phyloP scores from a whole-genome alignment of 2,329 filamentous ascomycete species.

The Nannizziopsis arthrosporioides region DNA sequence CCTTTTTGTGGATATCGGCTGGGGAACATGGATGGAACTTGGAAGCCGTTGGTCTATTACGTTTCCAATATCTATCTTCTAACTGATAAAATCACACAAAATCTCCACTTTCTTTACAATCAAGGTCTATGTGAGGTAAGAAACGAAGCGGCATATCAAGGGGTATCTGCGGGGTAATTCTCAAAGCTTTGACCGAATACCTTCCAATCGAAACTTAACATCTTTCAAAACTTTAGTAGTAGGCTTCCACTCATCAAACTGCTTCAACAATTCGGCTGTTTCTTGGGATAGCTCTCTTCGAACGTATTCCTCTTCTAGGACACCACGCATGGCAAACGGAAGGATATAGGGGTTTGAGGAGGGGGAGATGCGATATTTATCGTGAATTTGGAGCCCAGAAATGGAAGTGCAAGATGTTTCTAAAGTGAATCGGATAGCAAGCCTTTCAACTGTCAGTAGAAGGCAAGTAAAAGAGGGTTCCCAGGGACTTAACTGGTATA shows the following conservation, averaged over 20 bases:
- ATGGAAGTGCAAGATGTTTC: constrained; percentile 52
- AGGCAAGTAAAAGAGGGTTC: not conserved
- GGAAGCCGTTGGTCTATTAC: no score
- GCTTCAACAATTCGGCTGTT: constrained; percentile 62
- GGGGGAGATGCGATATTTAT: constrained; percentile 25
- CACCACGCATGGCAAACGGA: constrained; percentile 88
- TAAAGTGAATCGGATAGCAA: constrained; percentile 60
- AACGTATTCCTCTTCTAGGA: constrained; percentile 85
- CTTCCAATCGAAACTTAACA: constrained; percentile 88
- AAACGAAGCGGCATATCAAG: no score
- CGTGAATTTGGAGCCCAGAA: constrained; percentile 38
- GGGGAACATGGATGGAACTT: no score
- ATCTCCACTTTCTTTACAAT: not conserved
- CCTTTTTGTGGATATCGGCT: no score
- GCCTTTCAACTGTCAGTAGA: constrained; percentile 28
- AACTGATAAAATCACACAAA: not conserved
- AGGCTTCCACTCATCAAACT: constrained; percentile 93
- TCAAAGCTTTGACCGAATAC: constrained; percentile 70
- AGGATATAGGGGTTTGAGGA: constrained; percentile 73
- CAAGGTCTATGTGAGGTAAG: not conserved
- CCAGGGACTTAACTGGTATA: constrained; percentile 57
- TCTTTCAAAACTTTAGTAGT: constrained; percentile 84
- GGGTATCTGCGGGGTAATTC: not conserved
- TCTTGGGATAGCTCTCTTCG: constrained; percentile 68
- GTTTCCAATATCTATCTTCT: not conserved